Percentiles rank a stretch among this genome's conserved stretches.
Evolutionary conservation across 2,329 filamentous ascomycete species (phyloP).

Genomic region (Pseudogymnoascus sp.): DNA sequence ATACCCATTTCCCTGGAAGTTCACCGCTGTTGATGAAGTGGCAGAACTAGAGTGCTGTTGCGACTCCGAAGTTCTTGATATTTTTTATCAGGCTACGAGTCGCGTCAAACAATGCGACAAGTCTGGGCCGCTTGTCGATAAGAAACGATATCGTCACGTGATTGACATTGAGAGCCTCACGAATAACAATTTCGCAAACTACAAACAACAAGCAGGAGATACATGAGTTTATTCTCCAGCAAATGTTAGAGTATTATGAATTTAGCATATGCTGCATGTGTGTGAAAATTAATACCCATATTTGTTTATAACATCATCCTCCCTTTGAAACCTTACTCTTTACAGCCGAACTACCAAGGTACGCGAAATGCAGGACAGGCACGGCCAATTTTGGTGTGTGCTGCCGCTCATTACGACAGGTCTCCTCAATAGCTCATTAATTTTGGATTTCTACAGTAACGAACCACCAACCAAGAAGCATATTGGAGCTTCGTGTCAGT

Average conservation of each 20-base stretch:
- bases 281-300: not conserved
- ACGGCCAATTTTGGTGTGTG: not conserved
- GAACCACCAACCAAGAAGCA: not conserved
- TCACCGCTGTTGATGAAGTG: not conserved
- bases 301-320: not conserved
- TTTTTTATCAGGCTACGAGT: not conserved
- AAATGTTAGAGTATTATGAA: not conserved
- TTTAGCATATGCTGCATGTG: not conserved
- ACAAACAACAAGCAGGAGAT: not conserved
- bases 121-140: not conserved
- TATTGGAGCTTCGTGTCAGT: not conserved
- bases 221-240: not conserved
- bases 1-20: constrained; percentile 64
- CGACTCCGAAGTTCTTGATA: constrained; percentile 7
- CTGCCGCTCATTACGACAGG: not conserved
- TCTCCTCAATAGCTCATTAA: constrained; percentile 1
- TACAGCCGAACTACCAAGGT: not conserved
- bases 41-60: constrained; percentile 6
- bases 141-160: constrained; percentile 1
- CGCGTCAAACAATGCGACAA: constrained; percentile 6
- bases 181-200: not conserved
- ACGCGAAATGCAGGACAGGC: constrained; percentile 6
- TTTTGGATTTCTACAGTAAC: not conserved
- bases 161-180: not conserved
- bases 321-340: not conserved